Evolutionary conservation across 2,329 filamentous ascomycete species (phyloP), one percentile per base, ranked within the genome.

Genomic region (Biscogniauxia mediterranea): DNA sequence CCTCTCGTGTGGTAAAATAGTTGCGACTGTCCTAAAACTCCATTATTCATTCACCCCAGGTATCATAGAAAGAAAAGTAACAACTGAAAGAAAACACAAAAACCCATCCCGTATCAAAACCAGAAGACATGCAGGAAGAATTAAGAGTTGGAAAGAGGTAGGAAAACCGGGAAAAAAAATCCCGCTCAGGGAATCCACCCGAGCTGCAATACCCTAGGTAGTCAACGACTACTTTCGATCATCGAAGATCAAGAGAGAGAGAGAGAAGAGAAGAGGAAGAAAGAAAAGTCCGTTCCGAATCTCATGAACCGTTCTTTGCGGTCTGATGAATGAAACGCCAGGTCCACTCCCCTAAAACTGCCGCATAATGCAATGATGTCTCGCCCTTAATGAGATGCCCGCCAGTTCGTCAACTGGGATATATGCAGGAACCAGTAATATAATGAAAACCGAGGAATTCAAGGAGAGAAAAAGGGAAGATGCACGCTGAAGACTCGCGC

Each of bases 351-450:
- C 53, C 32, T 46, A 46, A 60, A 65, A 65, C 55, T 55, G 62
- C 64, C 64, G 28, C 60, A 23, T 57, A 56, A 68, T 68, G 66
- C 66, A 64, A 62, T 62, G 49, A 66, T 63, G 52, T 56, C 63
- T 61, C 52, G 61, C 54, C 66, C 56, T 59, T 50, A 54, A 59
- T 58, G 62, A 65, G 62, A 63, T 64, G 61, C 62, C 60, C 28
- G 55, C 32, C 58, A 64, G 46, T 53, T 64, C 50, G 53, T 64
- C 54, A 19, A 52, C 50, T 52, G 38, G 38, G 38, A 46, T 46
- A 46, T 46, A 46, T 54, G 52, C 26, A 54, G 26, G 52, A 38
- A 54, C 26, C 32, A 20, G 25, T 26, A 54, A 20, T 54, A n/a
- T 38, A 25, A 28, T 53, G 61, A 60, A 52, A 55, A 61, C 61